Base-by-base conservation (phyloP, 139 green algal species). In the Chlamydomonas sp. region DNA sequence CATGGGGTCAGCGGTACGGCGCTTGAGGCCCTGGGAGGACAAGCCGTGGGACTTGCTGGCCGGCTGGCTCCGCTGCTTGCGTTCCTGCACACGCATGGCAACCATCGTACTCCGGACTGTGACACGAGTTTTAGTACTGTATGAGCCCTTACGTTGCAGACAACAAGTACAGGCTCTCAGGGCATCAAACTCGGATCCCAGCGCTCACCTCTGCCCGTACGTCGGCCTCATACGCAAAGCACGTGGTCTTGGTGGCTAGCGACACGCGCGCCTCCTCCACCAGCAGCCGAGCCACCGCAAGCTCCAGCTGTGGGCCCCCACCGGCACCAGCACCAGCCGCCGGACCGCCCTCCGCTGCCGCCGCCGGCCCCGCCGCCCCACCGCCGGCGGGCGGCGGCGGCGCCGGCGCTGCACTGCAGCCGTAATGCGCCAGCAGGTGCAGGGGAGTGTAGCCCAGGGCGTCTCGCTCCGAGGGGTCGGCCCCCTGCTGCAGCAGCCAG, bases 261-360 rank as follows among this genome's bases (percentile, higher is more conserved):
- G 82, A 71, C 82, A 86, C 68, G 61, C 82, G n/a, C n/a, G n/a
- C 82, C 58, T 86, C 82, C 82, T 86, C 82, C 82, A 86, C 82
- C 69, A 86, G 71, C 71, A 86, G 71, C 71, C 82, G 82, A 1
- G 82, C 82, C 60, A 61, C 82, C 71, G 82, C 71, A 71, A 86
- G 72, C 82, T 86, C 82, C 82, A 86, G 71, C 71, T 86, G 82
- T 0, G 31, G 31, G 31, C 20, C 71, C 5, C 71, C 82, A 5
- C 59, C 68, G 61, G 82, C 71, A 2, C 20, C 71, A 14, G 71
- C n/a, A 4, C 7, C 20, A 14, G 71, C 69, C 12, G 69, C 69
- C 8, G 17, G 17, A 57, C 17, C 69, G 1, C 6, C 69, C 69
- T 5, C 69, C 2, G 17, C 69, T 2, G 4, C 80, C 14, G 18